Conservation (phyloP, 148 eudicot genomes). For the Vaccinium corymbosum region DNA sequence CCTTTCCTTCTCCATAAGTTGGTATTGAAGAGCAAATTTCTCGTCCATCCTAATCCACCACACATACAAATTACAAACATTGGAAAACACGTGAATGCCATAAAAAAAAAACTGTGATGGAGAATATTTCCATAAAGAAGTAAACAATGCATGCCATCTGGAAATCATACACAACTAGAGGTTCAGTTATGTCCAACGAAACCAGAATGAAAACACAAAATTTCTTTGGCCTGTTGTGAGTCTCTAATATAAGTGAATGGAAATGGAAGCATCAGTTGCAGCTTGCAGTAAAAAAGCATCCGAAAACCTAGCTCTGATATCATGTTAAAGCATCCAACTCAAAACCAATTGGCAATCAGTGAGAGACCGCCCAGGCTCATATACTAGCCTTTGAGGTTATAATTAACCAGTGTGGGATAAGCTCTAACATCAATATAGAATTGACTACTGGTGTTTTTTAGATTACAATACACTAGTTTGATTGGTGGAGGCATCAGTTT, state of each 20-base stretch:
- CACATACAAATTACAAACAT: background rate
- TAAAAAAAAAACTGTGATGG: background rate
- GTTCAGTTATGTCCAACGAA: background rate
- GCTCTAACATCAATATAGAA: background rate
- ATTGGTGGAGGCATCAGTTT: background rate
- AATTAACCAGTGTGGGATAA: background rate
- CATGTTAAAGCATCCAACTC: background rate
- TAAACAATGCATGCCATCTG: background rate
- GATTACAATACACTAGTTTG: background rate
- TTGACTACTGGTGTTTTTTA: background rate
- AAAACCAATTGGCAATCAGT: background rate
- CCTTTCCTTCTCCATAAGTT: slow-evolving; percentile 64
- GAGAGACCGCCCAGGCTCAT: background rate
- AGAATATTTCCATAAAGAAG: background rate
- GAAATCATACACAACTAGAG: background rate
- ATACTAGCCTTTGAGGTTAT: background rate
- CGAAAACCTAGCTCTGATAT: too few species aligned
- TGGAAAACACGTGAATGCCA: background rate
- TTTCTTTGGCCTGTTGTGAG: background rate
- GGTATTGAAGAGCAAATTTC: slow-evolving; percentile 71
- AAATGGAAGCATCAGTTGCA: background rate
- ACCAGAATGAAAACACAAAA: background rate
- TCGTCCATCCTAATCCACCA: slow-evolving; percentile 52
- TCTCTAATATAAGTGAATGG: background rate
- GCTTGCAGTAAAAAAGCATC: background rate